Evolutionary conservation across 140 eudicot species (phyloP), one percentile per base, ranked within the genome.

Genomic region (Oenanthe javanica): DNA sequence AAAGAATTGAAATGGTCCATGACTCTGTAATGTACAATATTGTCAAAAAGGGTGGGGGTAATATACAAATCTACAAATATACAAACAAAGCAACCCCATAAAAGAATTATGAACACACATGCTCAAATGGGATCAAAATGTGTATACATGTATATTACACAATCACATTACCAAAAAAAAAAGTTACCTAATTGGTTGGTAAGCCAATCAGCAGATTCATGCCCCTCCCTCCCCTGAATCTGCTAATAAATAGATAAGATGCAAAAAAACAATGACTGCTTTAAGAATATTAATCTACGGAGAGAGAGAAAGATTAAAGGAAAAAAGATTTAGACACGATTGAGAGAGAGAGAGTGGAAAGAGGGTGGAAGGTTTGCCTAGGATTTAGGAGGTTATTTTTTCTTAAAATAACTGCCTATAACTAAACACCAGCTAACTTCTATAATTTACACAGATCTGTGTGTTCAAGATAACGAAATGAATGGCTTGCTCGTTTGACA

Each of bases 211-310:
- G 63, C 63, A 75, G 61, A 48, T 25, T 75, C 59, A 43, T 75
- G 10, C 79, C 79, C 78, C 79, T 23, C 79, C 64, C 63, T 46
- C 79, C 79, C 61, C 46, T 47, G 45, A 75, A 75, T 49, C 63
- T 49, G 63, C 79, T n/a, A 25, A 75, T 75, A 38, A 48, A 75
- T 25, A 75, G 57, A 46, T 23, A 42, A 74, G 48, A 25, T 18
- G 49, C n/a, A 9, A 21, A 4, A n/a, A 61, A 15, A 75, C 5
- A 25, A 47, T 48, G 61, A 73, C 45, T 18, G 31, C 67, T 59
- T 46, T 8, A 21, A 42, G 52, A 45, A 42, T 18, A 6, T 45
- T 0, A 73, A 19, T 45, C 21, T 8, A 21, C 15, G 49, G 46
- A 75, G 5, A 47, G 36, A 75, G 79, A 75, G 5, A 47, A 23